Base-by-base conservation (phyloP, 2,329 filamentous ascomycete species). In the Coleophoma eucalyptorum region DNA sequence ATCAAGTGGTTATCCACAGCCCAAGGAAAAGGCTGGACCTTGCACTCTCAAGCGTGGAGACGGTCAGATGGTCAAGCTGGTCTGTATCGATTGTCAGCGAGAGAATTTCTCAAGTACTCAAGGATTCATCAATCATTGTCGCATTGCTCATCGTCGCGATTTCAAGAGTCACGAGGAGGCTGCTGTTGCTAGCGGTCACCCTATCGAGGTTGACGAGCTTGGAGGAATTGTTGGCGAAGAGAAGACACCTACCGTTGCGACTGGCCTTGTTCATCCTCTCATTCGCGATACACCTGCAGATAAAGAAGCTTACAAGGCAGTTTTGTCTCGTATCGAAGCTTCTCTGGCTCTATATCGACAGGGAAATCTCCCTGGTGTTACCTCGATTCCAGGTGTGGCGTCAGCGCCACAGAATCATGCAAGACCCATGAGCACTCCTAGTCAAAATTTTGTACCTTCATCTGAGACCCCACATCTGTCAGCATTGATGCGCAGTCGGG, bases 121-220 rank as follows among this genome's bases (percentile, higher is more conserved):
- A 69, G 94, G 94, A n/a, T 97, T 97, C 71, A 94, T 99, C 73
- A 99, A 99, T 65, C 94, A 99, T 67, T 97, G 93, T 67, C 90
- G 94, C 51, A 97, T 99, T 62, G 91, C 92, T 21, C 94, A 99
- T 71, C 89, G 87, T 66, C 81, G 90, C 52, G 91, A 95, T 57
- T 97, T 92, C 75, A 93, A 96, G 72, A 97, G 90, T 61, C 94
- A 99, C 64, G 93, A 97, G 68, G 90, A 92, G 63, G 94, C 94
- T 55, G 94, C 93, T 33, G 79, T 92, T 50, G 87, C 89, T 53
- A 95, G 90, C 60, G 94, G 94, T 48, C 86, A 92, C 58, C 83
- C 87, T 12, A 83, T 96, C 52, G 89, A 96, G 60, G 75, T 81
- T 55, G 80, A 87, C 56, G 83, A 87, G 49, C 68, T 68, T 26